Evolutionary conservation across 805 yeast genomes (phyloP), one percentile per base, ranked within the genome.

Genomic region (Lipomyces starkeyi): DNA sequence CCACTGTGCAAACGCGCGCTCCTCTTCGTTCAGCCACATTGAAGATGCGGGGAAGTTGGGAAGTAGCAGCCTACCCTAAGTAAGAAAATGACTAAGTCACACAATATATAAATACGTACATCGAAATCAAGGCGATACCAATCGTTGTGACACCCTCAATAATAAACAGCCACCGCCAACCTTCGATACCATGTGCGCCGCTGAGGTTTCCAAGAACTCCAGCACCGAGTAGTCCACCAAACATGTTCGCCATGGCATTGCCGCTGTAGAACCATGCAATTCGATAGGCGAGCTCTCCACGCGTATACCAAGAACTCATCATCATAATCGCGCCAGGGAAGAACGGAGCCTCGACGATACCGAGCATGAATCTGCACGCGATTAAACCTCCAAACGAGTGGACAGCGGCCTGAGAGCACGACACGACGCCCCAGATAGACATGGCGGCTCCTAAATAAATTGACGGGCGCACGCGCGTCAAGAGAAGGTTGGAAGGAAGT

Each of bases 91-190:
- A 81, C 75, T 70, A 58, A 32, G 17, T 49, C 9, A 7, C 34
- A 20, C 6, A 14, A 11, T 37, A 11, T 9, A 27, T 81, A 77
- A 65, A 75, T 81, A 43, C 32, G 7, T 22, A 17, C 49, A 37
- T 56, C 3, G 83, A 76, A 14, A 82, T 59, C 34, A 74, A 47
- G 3, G 78, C 76, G 32, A 75, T 71, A 32, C 74, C 76, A 29
- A 77, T 69, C 9, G 81, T 78, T 59, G 80, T 73, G 2, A 78
- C 73, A 53, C 86, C 87, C 69, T 84, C 86, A 69, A 84, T 79
- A 63, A 85, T 80, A 70, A 84, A 85, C 55, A 84, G 77, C 85
- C 86, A 84, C 73, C 82, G 79, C 87, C 87, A 85, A 13, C 84
- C 78, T 7, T 73, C 71, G 54, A 82, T 69, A 9, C 85, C 85